Evolutionary conservation across 2,329 filamentous ascomycete genomes (phyloP).

Genomic region (Aspergillus spinulosporus): DNA sequence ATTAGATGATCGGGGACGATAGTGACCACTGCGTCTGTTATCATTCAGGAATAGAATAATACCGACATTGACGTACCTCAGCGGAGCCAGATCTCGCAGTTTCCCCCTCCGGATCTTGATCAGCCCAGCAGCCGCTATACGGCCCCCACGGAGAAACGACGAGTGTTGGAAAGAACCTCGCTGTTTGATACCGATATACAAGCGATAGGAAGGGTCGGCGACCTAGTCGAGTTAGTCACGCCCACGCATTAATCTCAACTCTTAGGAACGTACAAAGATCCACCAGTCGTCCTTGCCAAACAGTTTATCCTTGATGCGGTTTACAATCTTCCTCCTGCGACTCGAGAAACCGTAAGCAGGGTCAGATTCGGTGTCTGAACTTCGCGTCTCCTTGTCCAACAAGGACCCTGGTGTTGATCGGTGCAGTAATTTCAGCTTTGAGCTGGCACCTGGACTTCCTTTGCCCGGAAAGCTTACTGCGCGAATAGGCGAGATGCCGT

Average conservation of each 20-base stretch:
- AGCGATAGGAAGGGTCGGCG: constrained; percentile 71
- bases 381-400: neutral
- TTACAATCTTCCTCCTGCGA: constrained; percentile 71
- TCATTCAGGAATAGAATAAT: neutral
- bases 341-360: constrained; percentile 64
- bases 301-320: constrained; percentile 70
- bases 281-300: constrained; percentile 84
- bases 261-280: constrained; percentile 67
- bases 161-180: constrained; percentile 88
- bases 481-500: constrained; percentile 65
- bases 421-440: too few species aligned
- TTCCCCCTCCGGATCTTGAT: constrained; percentile 83
- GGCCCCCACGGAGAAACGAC: constrained; percentile 79
- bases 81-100: constrained; percentile 68
- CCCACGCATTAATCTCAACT: too few species aligned
- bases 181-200: constrained; percentile 89
- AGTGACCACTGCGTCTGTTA: constrained; percentile 68
- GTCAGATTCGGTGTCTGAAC: constrained; percentile 35
- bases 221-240: constrained; percentile 20
- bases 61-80: constrained; percentile 34
- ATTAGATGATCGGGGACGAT: constrained; percentile 78
- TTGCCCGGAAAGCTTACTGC: constrained; percentile 14
- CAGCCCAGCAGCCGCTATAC: constrained; percentile 78
- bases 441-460: neutral
- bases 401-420: neutral